These are phyloP conservation scores for Aschersonia sp. DNA, from an alignment of 2,329 filamentous ascomycete species.

Conservation along the genomic window DNA sequence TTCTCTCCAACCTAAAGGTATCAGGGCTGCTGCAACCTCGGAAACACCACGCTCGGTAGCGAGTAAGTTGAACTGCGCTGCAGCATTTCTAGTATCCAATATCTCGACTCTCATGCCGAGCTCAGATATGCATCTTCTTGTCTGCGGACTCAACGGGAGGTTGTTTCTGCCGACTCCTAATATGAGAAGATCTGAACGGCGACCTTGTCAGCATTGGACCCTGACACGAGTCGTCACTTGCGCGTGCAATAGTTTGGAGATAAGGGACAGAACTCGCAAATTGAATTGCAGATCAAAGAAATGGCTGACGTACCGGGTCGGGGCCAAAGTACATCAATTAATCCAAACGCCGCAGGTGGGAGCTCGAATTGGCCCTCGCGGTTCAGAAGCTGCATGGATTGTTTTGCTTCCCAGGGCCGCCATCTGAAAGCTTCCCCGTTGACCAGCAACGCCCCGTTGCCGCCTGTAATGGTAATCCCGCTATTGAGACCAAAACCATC, in stretches of 20 bases:
- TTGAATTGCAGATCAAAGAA: neutral
- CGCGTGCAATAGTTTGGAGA: neutral
- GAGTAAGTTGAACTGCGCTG: conserved; percentile 85
- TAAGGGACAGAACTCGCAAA: neutral
- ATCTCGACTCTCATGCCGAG: conserved; percentile 79
- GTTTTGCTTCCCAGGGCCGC: conserved; percentile 58
- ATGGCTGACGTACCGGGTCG: conserved; percentile 56
- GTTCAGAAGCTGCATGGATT: conserved; percentile 46
- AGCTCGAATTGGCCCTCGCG: conserved; percentile 71
- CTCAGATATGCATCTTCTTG: conserved; percentile 55
- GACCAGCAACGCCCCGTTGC: conserved; percentile 63
- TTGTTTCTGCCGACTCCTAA: conserved; percentile 72
- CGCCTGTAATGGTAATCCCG: conserved; percentile 54
- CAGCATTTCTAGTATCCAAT: conserved; percentile 84
- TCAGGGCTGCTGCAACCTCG: conserved; percentile 73
- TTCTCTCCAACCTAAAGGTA: conserved; percentile 74
- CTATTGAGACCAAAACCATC: conserved; percentile 83
- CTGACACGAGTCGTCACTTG: too few relatives aligned
- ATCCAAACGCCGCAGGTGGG: conserved; percentile 52
- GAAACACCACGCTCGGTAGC: conserved; percentile 84
- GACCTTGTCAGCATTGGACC: too few relatives aligned
- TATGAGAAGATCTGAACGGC: conserved; percentile 59
- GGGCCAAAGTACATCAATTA: conserved; percentile 70
- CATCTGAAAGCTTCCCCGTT: conserved; percentile 80
- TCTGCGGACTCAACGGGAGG: conserved; percentile 60